These are phyloP conservation scores for Schizosaccharomyces cryophilus DNA, from an alignment of 805 yeast species.

Conservation along the genomic window DNA sequence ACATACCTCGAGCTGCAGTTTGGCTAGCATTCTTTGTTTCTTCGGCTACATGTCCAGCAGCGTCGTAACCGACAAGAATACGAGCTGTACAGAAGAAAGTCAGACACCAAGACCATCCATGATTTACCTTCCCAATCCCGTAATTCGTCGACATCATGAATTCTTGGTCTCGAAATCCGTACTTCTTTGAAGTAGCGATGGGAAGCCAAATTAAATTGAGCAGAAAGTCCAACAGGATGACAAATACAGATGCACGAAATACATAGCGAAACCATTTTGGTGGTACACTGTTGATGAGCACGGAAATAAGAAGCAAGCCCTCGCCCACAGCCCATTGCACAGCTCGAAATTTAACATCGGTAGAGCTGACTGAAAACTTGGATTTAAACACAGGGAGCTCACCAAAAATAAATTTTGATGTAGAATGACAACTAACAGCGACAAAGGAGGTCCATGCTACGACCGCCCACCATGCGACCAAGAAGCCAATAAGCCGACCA, in stretches of 20 bases:
- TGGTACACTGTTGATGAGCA: constrained; percentile 8
- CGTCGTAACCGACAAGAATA: constrained; percentile 9
- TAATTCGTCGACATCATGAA: constrained; percentile 5
- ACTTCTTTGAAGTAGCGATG: constrained; percentile 8
- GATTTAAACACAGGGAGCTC: constrained; percentile 9
- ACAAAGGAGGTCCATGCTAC: constrained; percentile 10
- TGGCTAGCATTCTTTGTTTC: constrained; percentile 9
- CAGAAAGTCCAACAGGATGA: constrained; percentile 8
- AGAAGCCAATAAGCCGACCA: constrained; percentile 9
- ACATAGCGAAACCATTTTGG: constrained; percentile 6
- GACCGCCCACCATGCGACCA: constrained; percentile 10
- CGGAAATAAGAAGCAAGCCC: constrained; percentile 5
- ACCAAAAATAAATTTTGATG: constrained; percentile 8
- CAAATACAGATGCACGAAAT: constrained; percentile 6
- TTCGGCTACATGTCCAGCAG: constrained; percentile 11
- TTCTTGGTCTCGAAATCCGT: constrained; percentile 8
- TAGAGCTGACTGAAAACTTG: constrained; percentile 4
- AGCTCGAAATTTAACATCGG: constrained; percentile 9
- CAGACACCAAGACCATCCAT: constrained; percentile 9
- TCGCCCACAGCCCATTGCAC: constrained; percentile 10
- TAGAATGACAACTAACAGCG: constrained; percentile 7
- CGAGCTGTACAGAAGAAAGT: constrained; percentile 9
- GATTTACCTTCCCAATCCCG: constrained; percentile 6
- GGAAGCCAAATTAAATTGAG: constrained; percentile 10
- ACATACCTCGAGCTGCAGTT: constrained; percentile 8